Conservation (phyloP, 106 monocot genomes). For the Dendrobium chrysotoxum region DNA sequence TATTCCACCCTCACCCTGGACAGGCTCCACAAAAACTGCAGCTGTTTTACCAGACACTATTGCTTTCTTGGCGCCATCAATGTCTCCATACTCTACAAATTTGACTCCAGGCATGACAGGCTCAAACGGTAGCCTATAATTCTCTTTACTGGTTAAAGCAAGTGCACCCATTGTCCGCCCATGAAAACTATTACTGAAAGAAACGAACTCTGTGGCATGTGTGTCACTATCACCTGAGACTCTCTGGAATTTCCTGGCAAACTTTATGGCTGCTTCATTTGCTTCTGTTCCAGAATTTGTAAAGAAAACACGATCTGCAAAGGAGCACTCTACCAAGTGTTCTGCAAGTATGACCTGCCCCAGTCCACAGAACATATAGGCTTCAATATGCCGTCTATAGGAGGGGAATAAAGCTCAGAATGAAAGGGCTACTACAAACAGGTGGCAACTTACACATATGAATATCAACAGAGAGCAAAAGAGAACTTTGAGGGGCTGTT, state of each 20-base stretch:
- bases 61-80: slow-evolving; percentile 36
- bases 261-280: slow-evolving; percentile 97
- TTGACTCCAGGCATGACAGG: slow-evolving; percentile 89
- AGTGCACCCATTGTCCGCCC: slow-evolving; percentile 92
- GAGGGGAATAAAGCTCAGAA: neutral
- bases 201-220: slow-evolving; percentile 62
- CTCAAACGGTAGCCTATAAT: slow-evolving; percentile 78
- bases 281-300: slow-evolving; percentile 97
- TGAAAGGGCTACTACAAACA: neutral
- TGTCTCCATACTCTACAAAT: slow-evolving; percentile 81
- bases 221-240: slow-evolving; percentile 13
- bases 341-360: slow-evolving; percentile 75
- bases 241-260: slow-evolving; percentile 81
- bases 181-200: slow-evolving; percentile 85
- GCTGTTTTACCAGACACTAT: slow-evolving; percentile 64
- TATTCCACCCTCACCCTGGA: slow-evolving; percentile 97
- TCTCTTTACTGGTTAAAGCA: slow-evolving; percentile 84
- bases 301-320: slow-evolving; percentile 88
- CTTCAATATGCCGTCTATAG: neutral
- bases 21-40: slow-evolving; percentile 95
- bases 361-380: neutral
- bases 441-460: neutral
- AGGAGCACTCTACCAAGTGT: slow-evolving; percentile 72
- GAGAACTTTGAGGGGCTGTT: neutral
- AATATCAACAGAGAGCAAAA: neutral